A percentile compares a stretch with the other conserved stretches of the same genome.
Evolutionary conservation across 1,284 basidiomycete genomes (phyloP).

Genomic region (Takashimella koratensis): DNA sequence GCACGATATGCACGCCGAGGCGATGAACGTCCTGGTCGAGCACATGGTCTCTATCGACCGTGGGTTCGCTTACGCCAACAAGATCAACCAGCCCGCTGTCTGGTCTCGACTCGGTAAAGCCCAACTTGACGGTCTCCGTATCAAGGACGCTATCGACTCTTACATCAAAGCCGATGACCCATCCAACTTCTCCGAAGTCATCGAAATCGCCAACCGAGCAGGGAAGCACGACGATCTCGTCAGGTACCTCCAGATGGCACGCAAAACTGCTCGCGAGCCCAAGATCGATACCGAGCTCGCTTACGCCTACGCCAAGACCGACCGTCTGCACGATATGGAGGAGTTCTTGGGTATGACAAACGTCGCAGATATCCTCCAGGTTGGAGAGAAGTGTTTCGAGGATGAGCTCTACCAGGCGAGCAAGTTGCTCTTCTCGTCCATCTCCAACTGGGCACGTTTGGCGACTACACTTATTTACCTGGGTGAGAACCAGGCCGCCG

Average conservation of each 20-base stretch:
- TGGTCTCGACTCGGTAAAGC: slow-evolving; percentile 98
- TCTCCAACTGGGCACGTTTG: slow-evolving; percentile 96
- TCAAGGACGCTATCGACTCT: slow-evolving; percentile 98
- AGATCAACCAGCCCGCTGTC: slow-evolving; percentile 93
- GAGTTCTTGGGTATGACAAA: slow-evolving; percentile 99
- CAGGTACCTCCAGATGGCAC: slow-evolving; percentile 98
- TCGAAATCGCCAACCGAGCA: slow-evolving; percentile 92
- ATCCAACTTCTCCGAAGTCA: slow-evolving; percentile 91
- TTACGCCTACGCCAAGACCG: slow-evolving; percentile 95
- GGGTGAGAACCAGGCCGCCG: slow-evolving; percentile 95
- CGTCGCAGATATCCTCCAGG: slow-evolving; percentile 91
- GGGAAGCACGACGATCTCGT: slow-evolving; percentile 99
- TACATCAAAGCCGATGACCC: slow-evolving; percentile 99
- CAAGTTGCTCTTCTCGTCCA: slow-evolving; percentile 91
- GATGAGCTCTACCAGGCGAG: slow-evolving; percentile 97
- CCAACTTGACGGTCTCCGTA: slow-evolving; percentile 96
- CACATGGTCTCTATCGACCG: slow-evolving; percentile 98
- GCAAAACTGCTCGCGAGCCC: slow-evolving; percentile 93
- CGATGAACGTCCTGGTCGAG: slow-evolving; percentile 97
- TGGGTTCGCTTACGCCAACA: slow-evolving; percentile 92
- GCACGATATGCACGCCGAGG: slow-evolving; percentile 86
- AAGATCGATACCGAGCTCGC: slow-evolving; percentile 97
- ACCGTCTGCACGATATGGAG: slow-evolving; percentile 97
- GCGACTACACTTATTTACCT: slow-evolving; percentile 98
- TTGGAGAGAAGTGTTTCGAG: slow-evolving; percentile 99